Conservation (phyloP, 129 eudicot species). For the Glebionis coronaria region DNA sequence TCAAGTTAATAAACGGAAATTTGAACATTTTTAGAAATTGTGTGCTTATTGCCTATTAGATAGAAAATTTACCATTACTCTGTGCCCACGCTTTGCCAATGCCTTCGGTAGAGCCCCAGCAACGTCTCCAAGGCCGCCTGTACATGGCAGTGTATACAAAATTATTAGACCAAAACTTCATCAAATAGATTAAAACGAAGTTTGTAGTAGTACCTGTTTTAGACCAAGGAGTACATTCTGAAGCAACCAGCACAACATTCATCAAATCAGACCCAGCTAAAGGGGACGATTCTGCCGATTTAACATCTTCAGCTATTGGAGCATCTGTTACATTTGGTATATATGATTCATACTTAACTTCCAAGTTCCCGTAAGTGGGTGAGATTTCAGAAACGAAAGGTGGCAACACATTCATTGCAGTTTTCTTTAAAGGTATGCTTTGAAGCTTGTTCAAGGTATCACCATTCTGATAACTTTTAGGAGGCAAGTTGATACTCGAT, state of each 20-base stretch:
- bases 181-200: background rate
- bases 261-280: constrained; percentile 83
- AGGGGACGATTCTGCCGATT: constrained; percentile 77
- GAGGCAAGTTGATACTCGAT: constrained; percentile 28
- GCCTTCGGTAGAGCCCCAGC: constrained; percentile 99
- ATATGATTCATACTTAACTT: constrained; percentile 29
- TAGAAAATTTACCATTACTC: constrained; percentile 76
- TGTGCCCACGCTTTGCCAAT: constrained; percentile 93
- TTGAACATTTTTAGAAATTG: background rate
- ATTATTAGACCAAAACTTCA: background rate
- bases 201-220: constrained; percentile 67
- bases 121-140: constrained; percentile 98
- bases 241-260: constrained; percentile 86
- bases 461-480: constrained; percentile 23
- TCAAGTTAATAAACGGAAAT: background rate
- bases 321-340: constrained; percentile 25
- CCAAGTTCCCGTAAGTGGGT: constrained; percentile 25
- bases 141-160: background rate
- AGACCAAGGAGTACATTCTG: constrained; percentile 94
- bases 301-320: constrained; percentile 39
- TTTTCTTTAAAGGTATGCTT: constrained; percentile 21
- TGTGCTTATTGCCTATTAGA: background rate
- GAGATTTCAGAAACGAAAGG: constrained; percentile 38
- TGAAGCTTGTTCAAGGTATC: constrained; percentile 22
- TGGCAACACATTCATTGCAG: constrained; percentile 21